Base-by-base conservation (phyloP, 805 yeast species). In the Yarrowia yakushimensis region DNA sequence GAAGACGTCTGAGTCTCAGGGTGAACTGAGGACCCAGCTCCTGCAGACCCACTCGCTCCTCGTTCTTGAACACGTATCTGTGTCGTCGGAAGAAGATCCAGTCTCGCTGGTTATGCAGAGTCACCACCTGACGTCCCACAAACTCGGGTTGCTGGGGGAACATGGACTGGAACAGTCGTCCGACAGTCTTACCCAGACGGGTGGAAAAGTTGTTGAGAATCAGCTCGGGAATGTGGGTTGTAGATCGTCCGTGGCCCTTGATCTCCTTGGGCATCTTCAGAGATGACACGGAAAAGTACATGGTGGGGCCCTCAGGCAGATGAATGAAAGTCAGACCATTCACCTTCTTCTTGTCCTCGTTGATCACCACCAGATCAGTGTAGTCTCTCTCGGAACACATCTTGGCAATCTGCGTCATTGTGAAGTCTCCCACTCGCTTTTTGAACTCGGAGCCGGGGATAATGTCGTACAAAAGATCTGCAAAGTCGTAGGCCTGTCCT, bases 11-110 rank as follows among this genome's bases (percentile, higher is more conserved):
- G 68, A 94, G 77, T 71, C 88, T 86, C 72, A 94, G 76, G 0
- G 99, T 94, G 74, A 94, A 94, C 74, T 92, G 97, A 0, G 99
- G 99, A 0, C 99, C 99, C 45, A 94, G 77, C 72, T 94, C 99
- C 71, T 94, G 99, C 57, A 94, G 77, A 8, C 98, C 99, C 1
- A 93, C 97, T 69, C 85, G 86, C 73, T 90, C 96, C 67, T 91
- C 97, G 72, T 90, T 88, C 71, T 83, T 81, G 77, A 94, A 94
- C 0, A 90, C 78, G 69, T 94, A 94, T 70, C 99, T 82, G 72
- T 94, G 99, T 76, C 97, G 84, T 77, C 99, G 83, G 80, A 94
- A 93, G 70, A 94, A 94, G 43, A 94, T 88, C 73, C 81, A 94
- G 74, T 94, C 99, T 79, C 99, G 82, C 74, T 94, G 99, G 73